Evolutionary conservation across 768 basidiomycete genomes (phyloP).

Genomic region (Termitomyces sp.): DNA sequence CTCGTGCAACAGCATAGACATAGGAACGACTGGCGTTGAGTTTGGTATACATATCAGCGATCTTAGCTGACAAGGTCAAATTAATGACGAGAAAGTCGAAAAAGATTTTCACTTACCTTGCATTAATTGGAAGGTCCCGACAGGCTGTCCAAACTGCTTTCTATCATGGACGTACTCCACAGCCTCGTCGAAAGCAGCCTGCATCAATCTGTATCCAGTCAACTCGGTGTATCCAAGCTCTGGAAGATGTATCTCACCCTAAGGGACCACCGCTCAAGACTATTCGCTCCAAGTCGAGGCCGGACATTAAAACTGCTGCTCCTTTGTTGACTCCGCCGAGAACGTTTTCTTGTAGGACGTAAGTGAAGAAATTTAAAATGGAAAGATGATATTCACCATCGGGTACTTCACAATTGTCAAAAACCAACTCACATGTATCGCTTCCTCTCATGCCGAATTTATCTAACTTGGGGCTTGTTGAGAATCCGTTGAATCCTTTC

Average conservation of each 20-base stretch:
- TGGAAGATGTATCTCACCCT: conserved; percentile 48
- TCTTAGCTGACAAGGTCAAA: conserved; percentile 50
- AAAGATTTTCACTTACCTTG: conserved; percentile 54
- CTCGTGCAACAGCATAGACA: conserved; percentile 89
- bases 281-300: conserved; percentile 86
- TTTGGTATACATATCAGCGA: conserved; percentile 94
- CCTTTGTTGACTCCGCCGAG: conserved; percentile 79
- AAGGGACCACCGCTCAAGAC: conserved; percentile 91
- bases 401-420: conserved; percentile 87
- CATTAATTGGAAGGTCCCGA: conserved; percentile 94
- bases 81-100: conserved; percentile 10
- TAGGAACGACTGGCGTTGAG: conserved; percentile 85
- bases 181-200: conserved; percentile 87
- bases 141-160: conserved; percentile 83
- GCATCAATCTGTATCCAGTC: conserved; percentile 65
- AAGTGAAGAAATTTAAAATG: conserved; percentile 1
- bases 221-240: conserved; percentile 2
- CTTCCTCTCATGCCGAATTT: conserved; percentile 97
- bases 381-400: conserved; percentile 49
- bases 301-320: conserved; percentile 89
- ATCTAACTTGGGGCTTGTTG: conserved; percentile 86
- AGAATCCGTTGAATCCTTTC: conserved; percentile 78
- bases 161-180: conserved; percentile 91
- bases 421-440: conserved; percentile 91
- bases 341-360: conserved; percentile 63